Base-by-base conservation (phyloP, 1,139 yeast species). In the Saccharomycopsis hybrid region DNA sequence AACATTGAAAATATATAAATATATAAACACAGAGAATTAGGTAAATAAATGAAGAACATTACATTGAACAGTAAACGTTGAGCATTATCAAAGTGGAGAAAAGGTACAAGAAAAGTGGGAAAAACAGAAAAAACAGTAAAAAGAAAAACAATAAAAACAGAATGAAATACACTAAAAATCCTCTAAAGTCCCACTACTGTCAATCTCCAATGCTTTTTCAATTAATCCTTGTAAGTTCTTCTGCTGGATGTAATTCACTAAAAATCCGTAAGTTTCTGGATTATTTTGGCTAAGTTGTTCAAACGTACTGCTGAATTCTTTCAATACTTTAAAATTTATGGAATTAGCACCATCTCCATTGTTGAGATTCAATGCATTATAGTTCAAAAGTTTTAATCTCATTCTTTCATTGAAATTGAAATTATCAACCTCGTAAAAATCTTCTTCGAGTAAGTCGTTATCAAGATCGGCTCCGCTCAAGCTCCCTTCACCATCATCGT, bases 321-420 rank as follows among this genome's bases (percentile, higher is more conserved):
- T 29, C 18, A 36, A 25, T 5, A 46, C 35, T 9, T 40, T 31
- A 29, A 40, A 18, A 18, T 30, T 27, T 5, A 9, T 25, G 18
- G 18, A 7, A 18, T 31, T 39, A 11, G 29, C 13, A n/a, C n/a
- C n/a, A n/a, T n/a, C n/a, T n/a, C n/a, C n/a, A n/a, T n/a, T n/a
- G n/a, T n/a, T n/a, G 13, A 35, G 32, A 24, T 3, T 29, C 11
- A 36, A 44, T 4, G 8, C 13, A 3, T 36, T 36, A 28, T 32
- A 35, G 38, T 45, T 30, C n/a, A 46, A 33, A 31, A 48, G 33
- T 25, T 40, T 33, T 18, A 48, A n/a, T 41, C 50, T 50, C 36
- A 45, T n/a, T 5, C 7, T 44, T 4, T 60, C 64, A 5, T 51
- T 54, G 42, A 61, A 59, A 18, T 40, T 41, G 36, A 32, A 43